Conservation (phyloP, 169 alveolate genomes). For the Babesia divergens region DNA sequence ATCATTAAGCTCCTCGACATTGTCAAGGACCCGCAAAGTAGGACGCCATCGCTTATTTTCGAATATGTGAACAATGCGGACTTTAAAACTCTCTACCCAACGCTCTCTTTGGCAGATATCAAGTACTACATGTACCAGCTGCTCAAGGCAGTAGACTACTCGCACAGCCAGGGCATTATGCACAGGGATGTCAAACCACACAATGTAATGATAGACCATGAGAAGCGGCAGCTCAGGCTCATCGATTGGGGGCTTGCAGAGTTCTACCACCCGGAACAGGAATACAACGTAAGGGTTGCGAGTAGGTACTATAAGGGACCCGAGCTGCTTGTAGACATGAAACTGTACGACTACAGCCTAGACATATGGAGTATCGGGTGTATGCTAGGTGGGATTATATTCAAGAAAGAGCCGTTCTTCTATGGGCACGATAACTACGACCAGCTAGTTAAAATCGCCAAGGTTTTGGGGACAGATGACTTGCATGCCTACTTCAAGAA, state of each 20-base stretch:
- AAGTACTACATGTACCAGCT: conserved; percentile 93
- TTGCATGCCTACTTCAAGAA: conserved; percentile 86
- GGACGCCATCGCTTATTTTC: conserved; percentile 91
- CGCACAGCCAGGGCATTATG: conserved; percentile 98
- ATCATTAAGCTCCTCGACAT: conserved; percentile 89
- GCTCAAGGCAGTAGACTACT: conserved; percentile 93
- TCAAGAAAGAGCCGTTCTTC: conserved; percentile 83
- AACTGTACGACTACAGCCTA: conserved; percentile 93
- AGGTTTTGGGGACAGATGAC: conserved; percentile 93
- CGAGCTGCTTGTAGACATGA: conserved; percentile 93
- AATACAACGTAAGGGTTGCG: conserved; percentile 97
- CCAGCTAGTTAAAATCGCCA: conserved; percentile 96
- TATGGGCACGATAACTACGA: conserved; percentile 93
- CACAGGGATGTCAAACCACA: conserved; percentile 97
- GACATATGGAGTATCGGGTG: conserved; percentile 99
- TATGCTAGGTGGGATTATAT: conserved; percentile 93
- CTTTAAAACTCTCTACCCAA: conserved; percentile 91
- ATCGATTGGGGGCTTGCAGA: conserved; percentile 99
- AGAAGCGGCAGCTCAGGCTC: conserved; percentile 85
- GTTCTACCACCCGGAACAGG: conserved; percentile 97
- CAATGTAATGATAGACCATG: conserved; percentile 95
- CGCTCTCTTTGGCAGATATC: conserved; percentile 90
- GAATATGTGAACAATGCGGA: conserved; percentile 88
- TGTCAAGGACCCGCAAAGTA: conserved; percentile 95
- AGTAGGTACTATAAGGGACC: conserved; percentile 98